phyloP scores from a whole-genome alignment of 495 filamentous ascomycete genomes.

The Daldinia caldariorum region DNA sequence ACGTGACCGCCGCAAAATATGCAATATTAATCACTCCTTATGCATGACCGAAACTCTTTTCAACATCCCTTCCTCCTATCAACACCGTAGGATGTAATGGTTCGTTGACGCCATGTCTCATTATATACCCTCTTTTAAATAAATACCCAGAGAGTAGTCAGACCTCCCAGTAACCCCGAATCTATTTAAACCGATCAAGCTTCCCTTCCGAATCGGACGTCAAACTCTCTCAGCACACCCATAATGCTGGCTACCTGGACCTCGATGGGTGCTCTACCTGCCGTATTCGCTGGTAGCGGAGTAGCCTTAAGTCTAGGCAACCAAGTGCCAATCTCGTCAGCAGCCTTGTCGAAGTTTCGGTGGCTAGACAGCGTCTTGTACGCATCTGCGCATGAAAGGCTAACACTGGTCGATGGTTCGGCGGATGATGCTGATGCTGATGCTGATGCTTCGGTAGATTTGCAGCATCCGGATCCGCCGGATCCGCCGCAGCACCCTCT shows the following conservation, averaged over 20 bases:
- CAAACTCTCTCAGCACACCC: conserved; percentile 83
- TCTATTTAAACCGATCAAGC: conserved; percentile 25
- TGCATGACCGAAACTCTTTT: conserved; percentile 11
- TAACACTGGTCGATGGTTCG: conserved; percentile 42
- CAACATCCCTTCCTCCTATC: conserved; percentile 14
- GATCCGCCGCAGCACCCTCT: conserved; percentile 56
- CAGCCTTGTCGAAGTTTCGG: conserved; percentile 79
- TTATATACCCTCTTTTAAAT: conserved; percentile 24
- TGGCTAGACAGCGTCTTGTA: conserved; percentile 85
- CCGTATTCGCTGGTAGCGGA: conserved; percentile 44
- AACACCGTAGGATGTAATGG: conserved; percentile 34
- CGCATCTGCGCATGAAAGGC: conserved; percentile 76
- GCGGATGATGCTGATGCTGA: conserved; percentile 6
- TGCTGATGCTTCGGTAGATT: conserved; percentile 29
- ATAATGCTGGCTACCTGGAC: conserved; percentile 89
- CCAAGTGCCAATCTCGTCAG: conserved; percentile 77
- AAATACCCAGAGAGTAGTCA: neutral
- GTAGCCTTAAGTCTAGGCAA: conserved; percentile 76
- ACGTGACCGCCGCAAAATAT: neutral
- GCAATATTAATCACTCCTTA: conserved; percentile 14
- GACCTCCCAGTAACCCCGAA: neutral
- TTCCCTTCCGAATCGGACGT: conserved; percentile 73
- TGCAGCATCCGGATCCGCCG: conserved; percentile 48
- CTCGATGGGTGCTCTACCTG: conserved; percentile 70
- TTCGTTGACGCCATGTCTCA: conserved; percentile 28